Conservation (phyloP, 2,329 filamentous ascomycete genomes). For the Verticillium zaregamsianum region DNA sequence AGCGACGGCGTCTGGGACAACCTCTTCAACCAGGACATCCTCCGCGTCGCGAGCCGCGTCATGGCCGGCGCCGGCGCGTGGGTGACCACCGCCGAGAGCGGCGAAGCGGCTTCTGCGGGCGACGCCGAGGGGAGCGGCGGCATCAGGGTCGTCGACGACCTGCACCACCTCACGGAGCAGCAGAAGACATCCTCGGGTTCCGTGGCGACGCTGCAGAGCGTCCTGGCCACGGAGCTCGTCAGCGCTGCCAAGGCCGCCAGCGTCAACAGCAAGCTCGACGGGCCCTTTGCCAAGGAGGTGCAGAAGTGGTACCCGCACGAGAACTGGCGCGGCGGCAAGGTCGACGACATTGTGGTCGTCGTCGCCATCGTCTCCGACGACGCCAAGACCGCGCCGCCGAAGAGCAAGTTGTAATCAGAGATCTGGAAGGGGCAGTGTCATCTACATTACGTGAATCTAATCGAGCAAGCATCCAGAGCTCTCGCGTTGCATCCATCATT, state of each 20-base stretch:
- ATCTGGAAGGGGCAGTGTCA: background rate
- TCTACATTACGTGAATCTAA: background rate
- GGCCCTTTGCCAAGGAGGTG: constrained; percentile 92
- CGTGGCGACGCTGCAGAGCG: constrained; percentile 62
- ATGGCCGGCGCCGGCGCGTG: constrained; percentile 77
- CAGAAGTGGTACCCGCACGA: constrained; percentile 83
- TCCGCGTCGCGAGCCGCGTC: constrained; percentile 70
- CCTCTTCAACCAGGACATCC: constrained; percentile 82
- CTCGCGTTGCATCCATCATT: background rate
- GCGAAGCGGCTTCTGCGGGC: background rate
- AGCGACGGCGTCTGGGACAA: constrained; percentile 98
- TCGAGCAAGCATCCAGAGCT: background rate
- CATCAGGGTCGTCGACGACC: constrained; percentile 57
- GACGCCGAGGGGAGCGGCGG: constrained; percentile 41
- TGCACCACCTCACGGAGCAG: constrained; percentile 50
- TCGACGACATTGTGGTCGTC: constrained; percentile 91
- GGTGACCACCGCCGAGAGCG: constrained; percentile 44
- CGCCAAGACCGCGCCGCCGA: constrained; percentile 16
- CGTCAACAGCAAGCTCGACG: constrained; percentile 74
- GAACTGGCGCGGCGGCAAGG: constrained; percentile 85
- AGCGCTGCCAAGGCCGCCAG: constrained; percentile 81
- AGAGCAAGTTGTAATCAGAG: constrained; percentile 22
- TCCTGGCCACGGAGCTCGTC: constrained; percentile 75
- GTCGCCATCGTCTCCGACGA: constrained; percentile 73
- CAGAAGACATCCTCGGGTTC: constrained; percentile 15